Base-by-base conservation (phyloP, 257 asterid species). In the Petunia axillaris region DNA sequence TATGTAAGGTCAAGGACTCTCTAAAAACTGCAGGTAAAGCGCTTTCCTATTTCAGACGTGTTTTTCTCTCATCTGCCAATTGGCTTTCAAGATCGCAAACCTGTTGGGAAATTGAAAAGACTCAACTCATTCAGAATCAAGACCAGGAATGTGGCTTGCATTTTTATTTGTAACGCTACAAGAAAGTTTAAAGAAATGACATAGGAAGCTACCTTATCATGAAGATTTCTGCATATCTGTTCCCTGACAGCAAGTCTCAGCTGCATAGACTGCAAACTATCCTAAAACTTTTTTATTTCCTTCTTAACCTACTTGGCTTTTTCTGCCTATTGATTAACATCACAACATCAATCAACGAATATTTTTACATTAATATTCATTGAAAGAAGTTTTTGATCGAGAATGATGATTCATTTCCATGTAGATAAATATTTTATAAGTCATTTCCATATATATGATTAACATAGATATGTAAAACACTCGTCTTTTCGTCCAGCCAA, bases 241-340 rank as follows among this genome's bases (percentile, higher is more conserved):
- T 95, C 98, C 88, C 97, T 91, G 58, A 91, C 92, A 66, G 89
- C 86, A 84, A 91, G 93, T 85, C 92, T 88, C 53, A 91, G 75
- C 83, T 91, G 97, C 91, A 93, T 60, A 80, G 97, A 82, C 87
- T 95, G 98, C 64, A 93, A 54, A 81, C 43, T 90, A 11, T 95
- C 98, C 89, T 93, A 98, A 91, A 95, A 89, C 83, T 86, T 91
- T 86, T 91, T 93, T 9, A 87, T 87, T 90, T 95, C 98, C 86
- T 89, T 91, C 87, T 93, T 98, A 81, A 93, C 98, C 57, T 93
- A 93, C 84, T 93, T 95, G 1, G 88, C 91, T 62, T 93, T 93
- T 83, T 95, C 98, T 68, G 92, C 96, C 98, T 94, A 95, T 86
- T 83, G 39, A 83, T 77, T 79, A 46, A 77, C 67, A 75, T 36